phyloP scores from a whole-genome alignment of 23 red algal genomes.

The Gracilaria domingensis region DNA sequence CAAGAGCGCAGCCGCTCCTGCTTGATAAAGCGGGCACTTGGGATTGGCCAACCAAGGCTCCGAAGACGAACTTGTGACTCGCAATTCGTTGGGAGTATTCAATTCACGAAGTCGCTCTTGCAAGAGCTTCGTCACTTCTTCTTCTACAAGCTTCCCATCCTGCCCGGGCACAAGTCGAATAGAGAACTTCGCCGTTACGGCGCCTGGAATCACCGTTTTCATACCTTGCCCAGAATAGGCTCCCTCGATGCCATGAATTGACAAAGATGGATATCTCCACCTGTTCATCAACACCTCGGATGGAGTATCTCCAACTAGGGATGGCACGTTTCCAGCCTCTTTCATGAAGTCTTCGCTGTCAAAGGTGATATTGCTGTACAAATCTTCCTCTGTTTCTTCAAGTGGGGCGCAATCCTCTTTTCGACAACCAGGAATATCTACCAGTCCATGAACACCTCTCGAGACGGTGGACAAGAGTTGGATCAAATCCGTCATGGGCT shows the following conservation, averaged over 20 bases:
- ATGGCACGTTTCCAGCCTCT: slow-evolving; percentile 55
- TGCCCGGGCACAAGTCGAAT: slow-evolving; percentile 77
- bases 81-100: slow-evolving; percentile 50
- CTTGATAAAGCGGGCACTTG: slow-evolving; percentile 47
- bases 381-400: slow-evolving; percentile 54
- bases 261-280: slow-evolving; percentile 81
- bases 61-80: slow-evolving; percentile 40
- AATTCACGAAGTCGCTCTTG: slow-evolving; percentile 52
- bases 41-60: slow-evolving; percentile 56
- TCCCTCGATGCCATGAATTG: slow-evolving; percentile 90
- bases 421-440: slow-evolving; percentile 65
- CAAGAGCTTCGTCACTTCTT: slow-evolving; percentile 41
- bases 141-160: slow-evolving; percentile 58
- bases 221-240: slow-evolving; percentile 65
- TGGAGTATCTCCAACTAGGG: slow-evolving; percentile 49
- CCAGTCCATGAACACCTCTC: slow-evolving; percentile 44
- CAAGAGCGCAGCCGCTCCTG: slow-evolving; percentile 53
- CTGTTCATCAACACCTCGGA: slow-evolving; percentile 79
- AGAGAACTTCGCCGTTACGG: slow-evolving; percentile 79
- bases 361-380: slow-evolving; percentile 75
- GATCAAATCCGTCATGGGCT: slow-evolving; percentile 84
- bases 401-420: slow-evolving; percentile 43
- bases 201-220: slow-evolving; percentile 82
- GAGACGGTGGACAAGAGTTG: slow-evolving; percentile 74
- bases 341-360: slow-evolving; percentile 61